Evolutionary conservation across 306 rosid species (phyloP).

Genomic region (Lathyrus oleraceus): DNA sequence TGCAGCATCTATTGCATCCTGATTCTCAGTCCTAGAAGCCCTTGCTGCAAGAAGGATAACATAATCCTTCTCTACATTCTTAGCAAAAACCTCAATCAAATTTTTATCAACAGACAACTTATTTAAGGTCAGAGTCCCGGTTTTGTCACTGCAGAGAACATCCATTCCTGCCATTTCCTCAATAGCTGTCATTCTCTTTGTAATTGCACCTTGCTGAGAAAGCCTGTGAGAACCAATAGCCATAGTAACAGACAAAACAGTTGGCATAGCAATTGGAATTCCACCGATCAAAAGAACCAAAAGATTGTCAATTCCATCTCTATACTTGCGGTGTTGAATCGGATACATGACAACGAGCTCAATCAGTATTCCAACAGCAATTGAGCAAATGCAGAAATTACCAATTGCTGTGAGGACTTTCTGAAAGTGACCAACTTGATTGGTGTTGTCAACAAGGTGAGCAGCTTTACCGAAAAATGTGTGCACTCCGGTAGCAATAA

Average conservation of each 20-base stretch:
- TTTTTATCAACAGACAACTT: slow-evolving; percentile 80
- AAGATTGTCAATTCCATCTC: slow-evolving; percentile 95
- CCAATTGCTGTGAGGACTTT: slow-evolving; percentile 98
- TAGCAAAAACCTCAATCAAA: slow-evolving; percentile 86
- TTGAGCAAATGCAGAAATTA: slow-evolving; percentile 95
- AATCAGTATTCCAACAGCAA: slow-evolving; percentile 70
- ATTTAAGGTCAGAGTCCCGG: slow-evolving; percentile 90
- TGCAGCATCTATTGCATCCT: slow-evolving; percentile 98
- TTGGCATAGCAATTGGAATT: slow-evolving; percentile 99
- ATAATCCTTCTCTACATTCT: slow-evolving; percentile 83
- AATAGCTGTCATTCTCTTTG: slow-evolving; percentile 97
- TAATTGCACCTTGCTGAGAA: slow-evolving; percentile 96
- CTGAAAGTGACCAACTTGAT: slow-evolving; percentile 99
- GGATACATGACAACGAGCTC: slow-evolving; percentile 97
- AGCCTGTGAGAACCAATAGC: slow-evolving; percentile 99
- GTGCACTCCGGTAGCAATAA: slow-evolving; percentile 98
- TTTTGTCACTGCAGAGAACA: slow-evolving; percentile 98
- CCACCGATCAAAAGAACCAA: slow-evolving; percentile 98
- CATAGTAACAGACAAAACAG: slow-evolving; percentile 98
- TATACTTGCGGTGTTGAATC: slow-evolving; percentile 78
- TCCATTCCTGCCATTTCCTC: slow-evolving; percentile 99
- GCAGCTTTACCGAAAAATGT: slow-evolving; percentile 99
- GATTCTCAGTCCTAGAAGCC: slow-evolving; percentile 98
- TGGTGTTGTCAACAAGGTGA: slow-evolving; percentile 95
- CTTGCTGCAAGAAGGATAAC: slow-evolving; percentile 92